phyloP scores from a whole-genome alignment of 2,329 filamentous ascomycete genomes.

The Neurospora crassa region DNA sequence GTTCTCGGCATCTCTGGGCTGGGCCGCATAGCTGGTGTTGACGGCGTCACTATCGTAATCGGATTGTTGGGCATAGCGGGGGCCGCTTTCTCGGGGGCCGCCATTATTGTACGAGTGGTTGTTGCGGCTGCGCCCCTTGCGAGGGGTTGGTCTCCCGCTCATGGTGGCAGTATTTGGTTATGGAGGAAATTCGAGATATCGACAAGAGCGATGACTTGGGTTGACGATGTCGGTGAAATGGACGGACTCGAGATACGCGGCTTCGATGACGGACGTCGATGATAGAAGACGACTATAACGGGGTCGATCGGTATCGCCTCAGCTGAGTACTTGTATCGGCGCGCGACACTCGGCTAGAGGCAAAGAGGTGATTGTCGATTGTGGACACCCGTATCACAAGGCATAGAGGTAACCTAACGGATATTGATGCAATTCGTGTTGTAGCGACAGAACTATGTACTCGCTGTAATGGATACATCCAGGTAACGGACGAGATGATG shows the following conservation, averaged over 20 bases:
- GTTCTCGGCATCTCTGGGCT: slow-evolving; percentile 31
- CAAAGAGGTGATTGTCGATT: neutral
- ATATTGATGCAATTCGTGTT: neutral
- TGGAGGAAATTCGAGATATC: neutral
- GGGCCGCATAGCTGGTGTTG: slow-evolving; percentile 28
- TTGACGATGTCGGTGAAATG: neutral
- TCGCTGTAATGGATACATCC: too few species aligned
- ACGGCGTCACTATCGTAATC: slow-evolving; percentile 60
- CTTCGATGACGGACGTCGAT: neutral
- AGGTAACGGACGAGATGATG: neutral
- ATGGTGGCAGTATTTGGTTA: slow-evolving; percentile 20
- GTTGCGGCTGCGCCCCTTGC: slow-evolving; percentile 20
- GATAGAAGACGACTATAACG: neutral
- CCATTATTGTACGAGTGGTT: slow-evolving; percentile 14
- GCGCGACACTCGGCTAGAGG: neutral
- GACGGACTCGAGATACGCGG: neutral
- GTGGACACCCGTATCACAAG: neutral
- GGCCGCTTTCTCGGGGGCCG: slow-evolving; percentile 9
- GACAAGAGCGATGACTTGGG: neutral
- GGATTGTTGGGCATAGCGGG: slow-evolving; percentile 30
- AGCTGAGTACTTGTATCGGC: neutral
- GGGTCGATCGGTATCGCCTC: neutral
- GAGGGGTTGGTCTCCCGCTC: slow-evolving; percentile 32
- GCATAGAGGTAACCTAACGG: neutral
- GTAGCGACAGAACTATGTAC: neutral